Percentiles rank a stretch among this genome's conserved stretches.
These are phyloP conservation scores for Annulohypoxylon stygium DNA, from an alignment of 495 filamentous ascomycete species.

Conservation along the genomic window DNA sequence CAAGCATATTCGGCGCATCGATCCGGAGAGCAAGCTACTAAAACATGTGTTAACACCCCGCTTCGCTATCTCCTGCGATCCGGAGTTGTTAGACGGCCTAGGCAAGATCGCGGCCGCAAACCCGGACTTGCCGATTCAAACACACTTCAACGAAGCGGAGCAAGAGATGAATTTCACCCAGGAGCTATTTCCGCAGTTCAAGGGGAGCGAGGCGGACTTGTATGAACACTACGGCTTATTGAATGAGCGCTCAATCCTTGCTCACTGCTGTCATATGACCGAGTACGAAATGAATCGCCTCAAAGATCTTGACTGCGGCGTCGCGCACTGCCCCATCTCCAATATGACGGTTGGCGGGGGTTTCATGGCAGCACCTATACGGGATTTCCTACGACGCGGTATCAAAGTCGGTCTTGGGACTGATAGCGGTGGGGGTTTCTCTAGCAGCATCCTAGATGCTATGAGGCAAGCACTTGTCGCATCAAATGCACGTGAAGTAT, in stretches of 20 bases:
- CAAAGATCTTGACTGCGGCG: constrained; percentile 63
- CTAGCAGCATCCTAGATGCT: constrained; percentile 68
- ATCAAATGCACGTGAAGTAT: constrained; percentile 65
- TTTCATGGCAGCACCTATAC: constrained; percentile 72
- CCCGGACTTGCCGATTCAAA: constrained; percentile 70
- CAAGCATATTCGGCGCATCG: constrained; percentile 57
- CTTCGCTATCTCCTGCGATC: constrained; percentile 72
- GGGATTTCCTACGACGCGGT: constrained; percentile 67
- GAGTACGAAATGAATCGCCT: constrained; percentile 66
- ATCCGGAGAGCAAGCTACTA: constrained; percentile 61
- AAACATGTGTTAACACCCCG: constrained; percentile 72
- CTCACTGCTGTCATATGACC: constrained; percentile 72
- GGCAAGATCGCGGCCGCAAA: constrained; percentile 64
- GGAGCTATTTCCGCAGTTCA: constrained; percentile 65
- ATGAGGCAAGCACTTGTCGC: constrained; percentile 73
- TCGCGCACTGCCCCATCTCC: constrained; percentile 73
- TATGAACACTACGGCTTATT: constrained; percentile 68
- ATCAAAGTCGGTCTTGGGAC: constrained; percentile 77
- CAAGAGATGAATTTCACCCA: constrained; percentile 67
- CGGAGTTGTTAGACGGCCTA: constrained; percentile 64
- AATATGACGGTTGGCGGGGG: constrained; percentile 73
- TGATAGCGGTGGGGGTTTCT: constrained; percentile 75
- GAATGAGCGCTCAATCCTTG: constrained; percentile 68
- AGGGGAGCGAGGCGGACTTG: constrained; percentile 65
- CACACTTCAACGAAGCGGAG: constrained; percentile 73